Evolutionary conservation across 2,329 filamentous ascomycete species (phyloP).

Genomic region (Ophiocordyceps camponoti-saundersi): DNA sequence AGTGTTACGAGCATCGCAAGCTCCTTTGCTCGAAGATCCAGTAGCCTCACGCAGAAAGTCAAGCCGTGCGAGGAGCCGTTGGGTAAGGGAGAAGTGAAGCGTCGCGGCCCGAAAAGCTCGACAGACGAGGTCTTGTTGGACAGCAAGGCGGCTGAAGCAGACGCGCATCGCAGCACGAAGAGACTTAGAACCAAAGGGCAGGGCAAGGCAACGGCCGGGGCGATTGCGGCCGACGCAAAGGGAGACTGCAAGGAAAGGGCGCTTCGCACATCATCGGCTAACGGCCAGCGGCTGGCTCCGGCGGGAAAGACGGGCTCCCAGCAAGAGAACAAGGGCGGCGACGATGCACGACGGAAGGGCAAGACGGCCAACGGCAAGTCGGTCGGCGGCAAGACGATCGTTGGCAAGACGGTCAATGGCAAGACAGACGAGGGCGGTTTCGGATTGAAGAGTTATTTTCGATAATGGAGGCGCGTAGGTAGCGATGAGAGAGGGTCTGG

Average conservation of each 20-base stretch:
- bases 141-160: background rate
- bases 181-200: background rate
- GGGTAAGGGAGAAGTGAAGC: background rate
- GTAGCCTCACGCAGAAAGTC: conserved; percentile 24
- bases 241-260: background rate
- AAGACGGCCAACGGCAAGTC: background rate
- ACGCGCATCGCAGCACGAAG: background rate
- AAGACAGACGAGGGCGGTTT: background rate
- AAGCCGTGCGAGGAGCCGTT: background rate
- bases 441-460: conserved; percentile 2
- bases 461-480: background rate
- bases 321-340: background rate
- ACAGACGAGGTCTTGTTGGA: background rate
- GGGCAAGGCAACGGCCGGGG: too few species aligned
- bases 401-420: background rate
- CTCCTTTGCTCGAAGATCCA: conserved; percentile 57
- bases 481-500: background rate
- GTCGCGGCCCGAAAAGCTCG: background rate
- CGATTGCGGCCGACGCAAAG: background rate
- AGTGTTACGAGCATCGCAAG: conserved; percentile 66
- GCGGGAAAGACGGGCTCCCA: conserved; percentile 1
- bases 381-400: background rate
- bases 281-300: conserved; percentile 2
- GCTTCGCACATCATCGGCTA: conserved; percentile 2
- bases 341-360: background rate